These are phyloP conservation scores for Oryza rufipogon DNA, from an alignment of 176 grass and related monocot species.

Conservation along the genomic window DNA sequence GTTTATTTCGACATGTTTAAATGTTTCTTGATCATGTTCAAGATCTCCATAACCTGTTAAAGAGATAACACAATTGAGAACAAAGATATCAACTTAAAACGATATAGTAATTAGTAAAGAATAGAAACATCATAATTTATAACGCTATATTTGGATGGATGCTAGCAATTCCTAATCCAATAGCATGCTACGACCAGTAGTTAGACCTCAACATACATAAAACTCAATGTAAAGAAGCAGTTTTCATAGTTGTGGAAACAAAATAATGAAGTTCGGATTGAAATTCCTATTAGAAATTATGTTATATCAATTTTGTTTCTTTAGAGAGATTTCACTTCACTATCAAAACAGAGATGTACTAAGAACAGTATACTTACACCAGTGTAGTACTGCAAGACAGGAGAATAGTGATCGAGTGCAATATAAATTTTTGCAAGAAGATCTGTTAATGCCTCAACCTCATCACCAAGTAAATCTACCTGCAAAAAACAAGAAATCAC, in stretches of 20 bases:
- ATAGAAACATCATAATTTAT: background rate
- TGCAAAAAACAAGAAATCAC: constrained; percentile 32
- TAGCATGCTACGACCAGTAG: background rate
- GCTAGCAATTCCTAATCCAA: constrained; percentile 18
- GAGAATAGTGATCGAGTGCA: constrained; percentile 74
- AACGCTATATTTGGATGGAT: constrained; percentile 16
- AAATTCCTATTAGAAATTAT: background rate
- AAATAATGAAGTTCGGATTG: background rate
- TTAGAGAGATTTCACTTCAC: background rate
- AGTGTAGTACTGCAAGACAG: constrained; percentile 69
- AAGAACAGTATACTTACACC: constrained; percentile 48
- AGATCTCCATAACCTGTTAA: constrained; percentile 62
- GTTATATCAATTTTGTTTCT: background rate
- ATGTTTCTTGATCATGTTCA: constrained; percentile 67
- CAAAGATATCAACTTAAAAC: background rate
- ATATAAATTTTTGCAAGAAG: constrained; percentile 81
- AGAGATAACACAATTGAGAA: background rate
- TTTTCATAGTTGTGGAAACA: constrained; percentile 26
- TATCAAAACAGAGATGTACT: background rate
- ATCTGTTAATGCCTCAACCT: constrained; percentile 64
- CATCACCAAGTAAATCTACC: constrained; percentile 84
- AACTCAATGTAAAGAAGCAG: background rate
- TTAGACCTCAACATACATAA: constrained; percentile 11
- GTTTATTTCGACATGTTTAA: constrained; percentile 51
- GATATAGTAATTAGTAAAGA: background rate